Evolutionary conservation across 2,329 filamentous ascomycete species (phyloP).

Genomic region (Cladosporium sp.): DNA sequence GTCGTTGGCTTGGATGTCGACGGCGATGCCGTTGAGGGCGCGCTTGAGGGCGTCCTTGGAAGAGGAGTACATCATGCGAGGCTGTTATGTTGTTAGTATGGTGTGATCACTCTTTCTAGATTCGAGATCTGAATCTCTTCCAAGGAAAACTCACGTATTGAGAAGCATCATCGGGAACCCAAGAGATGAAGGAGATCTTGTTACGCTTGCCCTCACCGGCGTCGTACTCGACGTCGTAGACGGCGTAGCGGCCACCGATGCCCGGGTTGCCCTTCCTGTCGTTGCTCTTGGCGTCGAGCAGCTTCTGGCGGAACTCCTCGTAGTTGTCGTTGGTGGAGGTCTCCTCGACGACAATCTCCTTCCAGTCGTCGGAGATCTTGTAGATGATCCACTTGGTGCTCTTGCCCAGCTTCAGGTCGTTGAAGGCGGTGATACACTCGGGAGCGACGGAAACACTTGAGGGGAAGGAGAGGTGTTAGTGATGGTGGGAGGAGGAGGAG

Average conservation of each 20-base stretch:
- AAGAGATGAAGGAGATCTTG: conserved; percentile 75
- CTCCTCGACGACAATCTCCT: conserved; percentile 76
- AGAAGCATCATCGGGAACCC: conserved; percentile 75
- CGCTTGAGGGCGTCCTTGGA: conserved; percentile 84
- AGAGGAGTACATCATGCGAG: conserved; percentile 86
- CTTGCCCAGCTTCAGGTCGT: conserved; percentile 78
- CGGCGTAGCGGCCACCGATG: conserved; percentile 70
- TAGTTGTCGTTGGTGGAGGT: conserved; percentile 63
- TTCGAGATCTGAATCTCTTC: background rate
- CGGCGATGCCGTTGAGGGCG: conserved; percentile 37
- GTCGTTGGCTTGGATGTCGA: conserved; percentile 17
- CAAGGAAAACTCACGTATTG: conserved; percentile 58
- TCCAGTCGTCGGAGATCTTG: conserved; percentile 80
- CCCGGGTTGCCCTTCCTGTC: conserved; percentile 55
- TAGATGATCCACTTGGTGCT: conserved; percentile 77
- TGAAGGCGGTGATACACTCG: conserved; percentile 67
- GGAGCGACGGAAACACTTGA: conserved; percentile 68
- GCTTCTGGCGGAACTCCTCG: conserved; percentile 69
- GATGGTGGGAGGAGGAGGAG: background rate
- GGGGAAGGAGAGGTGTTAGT: conserved; percentile 17
- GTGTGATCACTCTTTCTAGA: background rate
- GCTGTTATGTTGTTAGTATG: conserved; percentile 41
- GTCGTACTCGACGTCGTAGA: conserved; percentile 79
- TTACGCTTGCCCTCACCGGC: conserved; percentile 69
- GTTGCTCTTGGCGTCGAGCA: conserved; percentile 68